Conservation (phyloP, 768 basidiomycete species). For the Cyclocybe aegerita region DNA sequence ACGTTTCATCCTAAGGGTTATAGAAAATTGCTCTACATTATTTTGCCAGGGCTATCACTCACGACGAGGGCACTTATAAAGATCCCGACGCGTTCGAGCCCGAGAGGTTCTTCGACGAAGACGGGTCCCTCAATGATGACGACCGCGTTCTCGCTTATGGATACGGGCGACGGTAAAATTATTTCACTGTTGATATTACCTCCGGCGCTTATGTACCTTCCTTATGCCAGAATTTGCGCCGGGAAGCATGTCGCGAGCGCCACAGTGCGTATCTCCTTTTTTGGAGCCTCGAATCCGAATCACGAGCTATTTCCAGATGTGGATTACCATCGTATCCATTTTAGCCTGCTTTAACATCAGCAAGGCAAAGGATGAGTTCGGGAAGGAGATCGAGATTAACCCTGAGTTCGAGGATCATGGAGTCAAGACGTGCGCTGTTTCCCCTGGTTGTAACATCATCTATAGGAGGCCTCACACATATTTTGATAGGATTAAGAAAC, state of each 20-base stretch:
- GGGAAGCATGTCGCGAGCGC: slow-evolving; percentile 6
- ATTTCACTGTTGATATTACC: too few relatives aligned
- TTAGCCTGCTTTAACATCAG: slow-evolving; percentile 1
- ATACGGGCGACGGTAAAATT: slow-evolving; percentile 7
- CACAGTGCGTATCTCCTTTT: neutral
- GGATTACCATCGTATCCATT: slow-evolving; percentile 5
- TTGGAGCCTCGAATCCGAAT: neutral
- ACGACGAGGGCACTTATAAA: slow-evolving; percentile 15
- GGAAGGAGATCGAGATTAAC: slow-evolving; percentile 12
- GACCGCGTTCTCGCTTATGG: slow-evolving; percentile 7
- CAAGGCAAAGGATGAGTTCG: slow-evolving; percentile 7
- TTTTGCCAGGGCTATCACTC: slow-evolving; percentile 15
- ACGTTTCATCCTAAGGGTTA: neutral
- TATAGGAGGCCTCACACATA: too few relatives aligned
- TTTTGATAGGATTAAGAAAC: too few relatives aligned
- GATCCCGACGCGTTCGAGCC: slow-evolving; percentile 22
- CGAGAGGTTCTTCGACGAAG: slow-evolving; percentile 15
- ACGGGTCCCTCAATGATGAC: slow-evolving; percentile 5
- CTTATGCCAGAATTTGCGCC: slow-evolving; percentile 1
- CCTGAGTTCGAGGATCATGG: slow-evolving; percentile 7
- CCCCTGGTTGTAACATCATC: too few relatives aligned
- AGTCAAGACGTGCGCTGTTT: neutral
- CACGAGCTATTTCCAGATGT: neutral
- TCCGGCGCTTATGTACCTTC: neutral
- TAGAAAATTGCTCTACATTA: neutral